These are phyloP conservation scores for Apiotrichum domesticum DNA, from an alignment of 1,284 basidiomycete genomes.

Conservation along the genomic window DNA sequence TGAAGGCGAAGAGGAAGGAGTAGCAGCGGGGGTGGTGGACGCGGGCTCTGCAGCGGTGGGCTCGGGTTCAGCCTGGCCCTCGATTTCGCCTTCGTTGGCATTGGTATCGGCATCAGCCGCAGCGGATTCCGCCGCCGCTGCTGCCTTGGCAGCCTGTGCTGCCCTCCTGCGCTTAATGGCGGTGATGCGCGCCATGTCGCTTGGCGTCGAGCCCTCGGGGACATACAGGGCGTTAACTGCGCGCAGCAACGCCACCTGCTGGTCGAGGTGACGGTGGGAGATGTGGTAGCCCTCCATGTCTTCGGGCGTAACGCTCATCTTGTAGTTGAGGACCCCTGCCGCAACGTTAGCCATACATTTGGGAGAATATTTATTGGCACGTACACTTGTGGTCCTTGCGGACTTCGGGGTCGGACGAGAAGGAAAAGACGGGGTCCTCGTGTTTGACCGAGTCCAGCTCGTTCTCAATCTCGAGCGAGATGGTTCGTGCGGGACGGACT, in stretches of 20 bases:
- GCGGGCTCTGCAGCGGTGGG: too few species aligned
- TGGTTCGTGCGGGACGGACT: conserved; percentile 47
- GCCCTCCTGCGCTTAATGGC: not conserved
- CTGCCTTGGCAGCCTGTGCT: too few species aligned
- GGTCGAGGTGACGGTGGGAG: conserved; percentile 14
- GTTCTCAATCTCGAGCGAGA: conserved; percentile 47
- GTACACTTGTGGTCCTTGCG: conserved; percentile 28
- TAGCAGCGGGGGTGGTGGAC: too few species aligned
- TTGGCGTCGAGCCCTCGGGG: conserved; percentile 36
- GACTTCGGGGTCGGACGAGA: conserved; percentile 20
- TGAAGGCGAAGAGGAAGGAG: too few species aligned
- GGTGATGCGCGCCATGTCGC: not conserved
- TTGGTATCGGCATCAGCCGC: too few species aligned
- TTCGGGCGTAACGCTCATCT: conserved; percentile 17
- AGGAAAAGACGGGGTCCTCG: conserved; percentile 17
- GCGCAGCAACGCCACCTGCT: conserved; percentile 16
- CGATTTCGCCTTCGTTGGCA: too few species aligned
- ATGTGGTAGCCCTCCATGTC: conserved; percentile 13
- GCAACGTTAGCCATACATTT: not conserved
- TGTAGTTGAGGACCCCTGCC: conserved; percentile 40
- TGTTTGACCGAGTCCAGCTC: conserved; percentile 42
- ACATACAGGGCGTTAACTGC: conserved; percentile 31
- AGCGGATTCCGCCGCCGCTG: too few species aligned
- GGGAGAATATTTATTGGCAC: not conserved
- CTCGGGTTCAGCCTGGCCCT: too few species aligned